Conservation (phyloP, 202 grass and related monocot species). For the Panicum virgatum region DNA sequence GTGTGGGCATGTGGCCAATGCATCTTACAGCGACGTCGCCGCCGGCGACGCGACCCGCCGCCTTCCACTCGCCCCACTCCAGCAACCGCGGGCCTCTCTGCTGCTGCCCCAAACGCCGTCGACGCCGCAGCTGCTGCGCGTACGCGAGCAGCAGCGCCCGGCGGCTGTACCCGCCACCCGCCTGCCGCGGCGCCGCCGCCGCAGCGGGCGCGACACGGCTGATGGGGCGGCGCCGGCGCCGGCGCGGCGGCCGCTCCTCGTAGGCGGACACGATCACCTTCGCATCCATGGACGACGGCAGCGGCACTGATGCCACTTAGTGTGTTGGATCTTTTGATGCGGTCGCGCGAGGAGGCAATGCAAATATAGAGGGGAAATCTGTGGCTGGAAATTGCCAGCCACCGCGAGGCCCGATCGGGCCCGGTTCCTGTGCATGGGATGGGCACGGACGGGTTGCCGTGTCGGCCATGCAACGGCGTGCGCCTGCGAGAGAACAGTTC, state of each 20-base stretch:
- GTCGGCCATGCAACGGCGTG: background rate
- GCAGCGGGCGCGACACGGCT: background rate
- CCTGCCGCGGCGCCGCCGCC: background rate
- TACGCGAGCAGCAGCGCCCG: constrained; percentile 44
- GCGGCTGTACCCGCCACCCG: constrained; percentile 7
- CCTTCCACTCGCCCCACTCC: constrained; percentile 44
- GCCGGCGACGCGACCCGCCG: background rate
- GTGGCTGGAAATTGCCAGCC: background rate
- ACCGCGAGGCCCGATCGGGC: background rate
- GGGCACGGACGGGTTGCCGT: background rate
- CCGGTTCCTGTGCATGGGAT: background rate
- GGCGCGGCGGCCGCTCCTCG: constrained; percentile 28
- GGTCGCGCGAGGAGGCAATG: background rate
- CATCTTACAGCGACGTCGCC: background rate
- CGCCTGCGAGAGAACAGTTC: background rate
- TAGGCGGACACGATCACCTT: constrained; percentile 39
- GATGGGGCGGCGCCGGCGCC: background rate
- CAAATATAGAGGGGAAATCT: background rate
- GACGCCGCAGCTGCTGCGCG: constrained; percentile 33
- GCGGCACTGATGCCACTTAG: background rate
- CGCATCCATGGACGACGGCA: background rate
- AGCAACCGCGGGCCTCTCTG: constrained; percentile 3
- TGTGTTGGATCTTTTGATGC: background rate
- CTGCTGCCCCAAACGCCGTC: background rate
- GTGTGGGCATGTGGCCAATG: background rate